Percentiles rank a stretch among this genome's conserved stretches.
These are phyloP conservation scores for Microbotryum saponariae DNA, from an alignment of 1,284 basidiomycete genomes.

Conservation along the genomic window DNA sequence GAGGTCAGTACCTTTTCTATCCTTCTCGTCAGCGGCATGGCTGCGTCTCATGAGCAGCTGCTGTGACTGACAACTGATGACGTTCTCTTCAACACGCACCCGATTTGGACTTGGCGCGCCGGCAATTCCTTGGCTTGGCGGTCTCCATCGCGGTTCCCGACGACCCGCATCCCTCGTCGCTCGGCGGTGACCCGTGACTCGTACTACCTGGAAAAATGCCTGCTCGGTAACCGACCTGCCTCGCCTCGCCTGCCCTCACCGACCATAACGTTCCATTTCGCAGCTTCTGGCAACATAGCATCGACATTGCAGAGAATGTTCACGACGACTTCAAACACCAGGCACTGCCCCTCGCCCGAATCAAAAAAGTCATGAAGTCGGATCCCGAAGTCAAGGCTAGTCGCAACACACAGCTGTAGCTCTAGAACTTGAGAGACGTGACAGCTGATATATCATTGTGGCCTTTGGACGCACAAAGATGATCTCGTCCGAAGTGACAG, in stretches of 20 bases:
- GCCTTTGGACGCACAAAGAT: conserved; percentile 51
- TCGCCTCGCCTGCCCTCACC: not conserved
- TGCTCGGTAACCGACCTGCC: not conserved
- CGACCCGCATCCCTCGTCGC: not conserved
- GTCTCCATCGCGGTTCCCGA: not conserved
- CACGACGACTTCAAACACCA: conserved; percentile 77
- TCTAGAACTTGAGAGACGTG: not conserved
- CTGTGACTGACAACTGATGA: too few relatives aligned
- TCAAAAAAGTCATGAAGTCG: conserved; percentile 98
- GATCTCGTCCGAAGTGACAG: conserved; percentile 93
- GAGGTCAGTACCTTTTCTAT: too few relatives aligned
- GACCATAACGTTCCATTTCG: too few relatives aligned
- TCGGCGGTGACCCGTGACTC: not conserved
- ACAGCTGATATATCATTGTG: not conserved
- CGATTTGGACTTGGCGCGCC: not conserved
- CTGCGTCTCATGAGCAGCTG: too few relatives aligned
- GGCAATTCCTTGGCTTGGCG: not conserved
- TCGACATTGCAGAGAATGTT: conserved; percentile 69
- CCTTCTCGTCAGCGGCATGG: too few relatives aligned
- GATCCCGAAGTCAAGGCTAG: conserved; percentile 88
- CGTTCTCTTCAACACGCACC: too few relatives aligned
- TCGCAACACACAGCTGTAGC: conserved; percentile 7
- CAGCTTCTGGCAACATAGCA: conserved; percentile 70
- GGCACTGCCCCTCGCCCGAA: conserved; percentile 76
- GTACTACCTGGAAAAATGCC: not conserved